These are phyloP conservation scores for Xylariales sp. DNA, from an alignment of 2,329 filamentous ascomycete species.

Conservation along the genomic window DNA sequence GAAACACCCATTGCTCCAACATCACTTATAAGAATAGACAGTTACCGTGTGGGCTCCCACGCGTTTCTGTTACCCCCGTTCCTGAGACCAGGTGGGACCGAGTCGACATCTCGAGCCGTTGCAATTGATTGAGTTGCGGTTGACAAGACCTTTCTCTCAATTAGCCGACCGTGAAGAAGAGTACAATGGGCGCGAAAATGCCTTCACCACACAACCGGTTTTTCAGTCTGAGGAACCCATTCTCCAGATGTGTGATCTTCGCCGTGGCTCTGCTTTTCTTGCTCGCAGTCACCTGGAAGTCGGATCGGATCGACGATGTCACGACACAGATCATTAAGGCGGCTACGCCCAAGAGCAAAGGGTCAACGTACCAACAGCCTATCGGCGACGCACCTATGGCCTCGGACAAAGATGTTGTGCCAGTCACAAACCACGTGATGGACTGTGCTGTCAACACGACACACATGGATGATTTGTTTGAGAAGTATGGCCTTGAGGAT, in stretches of 20 bases:
- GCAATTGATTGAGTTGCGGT: too few relatives aligned
- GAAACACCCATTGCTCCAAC: not conserved
- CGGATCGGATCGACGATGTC: constrained; percentile 35
- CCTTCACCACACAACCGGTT: constrained; percentile 35
- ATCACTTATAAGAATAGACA: constrained; percentile 1
- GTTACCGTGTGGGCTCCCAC: too few relatives aligned
- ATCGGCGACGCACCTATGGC: constrained; percentile 22
- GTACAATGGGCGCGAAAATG: constrained; percentile 35
- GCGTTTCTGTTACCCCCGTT: too few relatives aligned
- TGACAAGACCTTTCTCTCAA: too few relatives aligned
- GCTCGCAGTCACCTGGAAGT: constrained; percentile 35
- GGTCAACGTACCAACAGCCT: constrained; percentile 24
- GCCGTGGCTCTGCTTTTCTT: constrained; percentile 39
- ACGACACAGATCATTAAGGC: constrained; percentile 37
- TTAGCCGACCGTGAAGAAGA: too few relatives aligned
- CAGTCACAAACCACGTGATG: constrained; percentile 33
- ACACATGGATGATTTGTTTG: constrained; percentile 39
- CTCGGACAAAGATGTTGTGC: constrained; percentile 25
- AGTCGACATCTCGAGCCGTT: too few relatives aligned
- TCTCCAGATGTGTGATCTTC: constrained; percentile 40
- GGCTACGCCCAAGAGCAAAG: constrained; percentile 29
- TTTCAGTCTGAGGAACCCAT: constrained; percentile 45
- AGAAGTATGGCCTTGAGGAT: constrained; percentile 43
- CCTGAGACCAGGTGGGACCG: too few relatives aligned
- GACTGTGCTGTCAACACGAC: constrained; percentile 46